Percentiles rank a stretch among this genome's conserved stretches.
Conservation (phyloP, 2,329 filamentous ascomycete genomes). For the Colletotrichum spaethianum region DNA sequence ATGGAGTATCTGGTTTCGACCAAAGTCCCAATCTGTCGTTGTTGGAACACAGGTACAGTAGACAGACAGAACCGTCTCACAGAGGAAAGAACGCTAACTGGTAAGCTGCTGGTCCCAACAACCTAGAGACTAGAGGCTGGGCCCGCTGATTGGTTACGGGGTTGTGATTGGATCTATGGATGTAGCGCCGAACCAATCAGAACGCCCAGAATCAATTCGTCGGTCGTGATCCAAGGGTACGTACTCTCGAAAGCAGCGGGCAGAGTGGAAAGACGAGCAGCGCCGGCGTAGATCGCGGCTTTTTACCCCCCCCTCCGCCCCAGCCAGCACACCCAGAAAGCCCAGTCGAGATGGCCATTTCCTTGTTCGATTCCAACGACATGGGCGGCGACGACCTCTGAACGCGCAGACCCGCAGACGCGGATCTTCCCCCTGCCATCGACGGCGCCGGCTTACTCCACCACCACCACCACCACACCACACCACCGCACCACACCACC, state of each 20-base stretch:
- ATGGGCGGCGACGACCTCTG: not conserved
- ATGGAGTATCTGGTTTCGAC: not conserved
- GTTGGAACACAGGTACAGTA: not conserved
- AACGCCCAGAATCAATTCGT: not conserved
- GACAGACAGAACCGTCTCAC: not conserved
- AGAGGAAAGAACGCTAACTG: slow-evolving; percentile 32
- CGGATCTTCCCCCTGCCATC: not conserved
- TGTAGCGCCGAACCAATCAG: not conserved
- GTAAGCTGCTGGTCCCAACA: not conserved
- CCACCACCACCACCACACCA: slow-evolving; percentile 2
- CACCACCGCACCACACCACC: not conserved
- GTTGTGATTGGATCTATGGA: not conserved
- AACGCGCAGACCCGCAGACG: not conserved
- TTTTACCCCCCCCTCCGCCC: not conserved
- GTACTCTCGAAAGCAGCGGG: not conserved
- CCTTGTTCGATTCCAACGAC: slow-evolving; percentile 4
- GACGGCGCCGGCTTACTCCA: not conserved
- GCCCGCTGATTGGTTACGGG: not conserved
- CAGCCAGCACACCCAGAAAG: not conserved
- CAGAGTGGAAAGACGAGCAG: not conserved
- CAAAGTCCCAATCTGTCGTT: not conserved
- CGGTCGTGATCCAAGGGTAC: too few species aligned
- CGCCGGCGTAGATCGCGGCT: not conserved
- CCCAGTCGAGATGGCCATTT: not conserved
- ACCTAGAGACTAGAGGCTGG: too few species aligned